Conservation (phyloP, 2,329 filamentous ascomycete species). For the Trichophyton schoenleinii region DNA sequence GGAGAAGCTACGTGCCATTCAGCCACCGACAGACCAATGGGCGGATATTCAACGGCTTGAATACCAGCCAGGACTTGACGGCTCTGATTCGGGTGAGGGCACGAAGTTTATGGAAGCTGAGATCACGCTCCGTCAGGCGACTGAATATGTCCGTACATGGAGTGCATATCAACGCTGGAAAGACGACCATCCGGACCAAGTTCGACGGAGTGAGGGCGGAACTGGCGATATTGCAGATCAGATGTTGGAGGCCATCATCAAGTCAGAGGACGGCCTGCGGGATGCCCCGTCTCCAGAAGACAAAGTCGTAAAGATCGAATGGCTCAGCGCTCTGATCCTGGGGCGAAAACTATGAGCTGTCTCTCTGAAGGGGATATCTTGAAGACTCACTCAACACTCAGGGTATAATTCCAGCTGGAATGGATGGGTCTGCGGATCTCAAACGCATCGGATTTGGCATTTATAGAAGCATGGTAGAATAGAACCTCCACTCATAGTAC, state of each 20-base stretch:
- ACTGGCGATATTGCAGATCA: constrained; percentile 50
- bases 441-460: too few relatives aligned
- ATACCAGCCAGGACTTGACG: constrained; percentile 43
- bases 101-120: constrained; percentile 42
- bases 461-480: too few relatives aligned
- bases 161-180: constrained; percentile 49
- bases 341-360: constrained; percentile 1
- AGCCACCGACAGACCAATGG: constrained; percentile 43
- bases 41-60: constrained; percentile 40
- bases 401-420: background rate
- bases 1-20: constrained; percentile 39
- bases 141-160: constrained; percentile 51
- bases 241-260: constrained; percentile 47
- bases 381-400: background rate
- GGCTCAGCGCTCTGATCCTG: constrained; percentile 5
- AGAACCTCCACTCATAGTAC: too few relatives aligned
- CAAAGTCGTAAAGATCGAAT: constrained; percentile 3
- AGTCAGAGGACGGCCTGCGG: constrained; percentile 40
- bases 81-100: constrained; percentile 29
- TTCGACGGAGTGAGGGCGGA: constrained; percentile 42
- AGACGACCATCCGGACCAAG: constrained; percentile 41
- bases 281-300: constrained; percentile 12
- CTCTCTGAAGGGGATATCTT: background rate
- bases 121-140: constrained; percentile 45
- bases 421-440: too few relatives aligned